Conservation (phyloP, 306 rosid genomes). For the Mucuna pruriens region DNA sequence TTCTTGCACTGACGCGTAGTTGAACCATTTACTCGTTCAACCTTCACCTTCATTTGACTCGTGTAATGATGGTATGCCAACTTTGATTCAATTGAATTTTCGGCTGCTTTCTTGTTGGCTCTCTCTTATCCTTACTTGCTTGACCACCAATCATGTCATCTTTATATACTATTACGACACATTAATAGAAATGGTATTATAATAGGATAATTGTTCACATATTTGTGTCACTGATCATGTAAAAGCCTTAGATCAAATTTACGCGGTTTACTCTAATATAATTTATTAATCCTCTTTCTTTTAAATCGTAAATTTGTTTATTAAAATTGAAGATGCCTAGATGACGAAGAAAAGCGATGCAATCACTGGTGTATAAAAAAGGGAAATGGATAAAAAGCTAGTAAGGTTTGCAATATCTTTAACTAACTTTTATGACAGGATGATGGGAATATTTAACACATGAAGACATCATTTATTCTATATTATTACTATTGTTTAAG, state of each 20-base stretch:
- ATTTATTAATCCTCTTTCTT: no score
- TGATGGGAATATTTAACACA: background rate
- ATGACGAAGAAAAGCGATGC: constrained; percentile 51
- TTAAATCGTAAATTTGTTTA: no score
- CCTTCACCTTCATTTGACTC: background rate
- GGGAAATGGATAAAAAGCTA: constrained; percentile 3
- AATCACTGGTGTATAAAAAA: constrained; percentile 38
- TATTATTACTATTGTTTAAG: constrained; percentile 8
- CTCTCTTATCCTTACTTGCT: background rate
- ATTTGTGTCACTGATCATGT: no score
- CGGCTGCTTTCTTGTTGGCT: background rate
- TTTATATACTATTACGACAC: no score
- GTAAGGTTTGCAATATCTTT: background rate
- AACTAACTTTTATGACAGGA: constrained; percentile 9
- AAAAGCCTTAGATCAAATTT: no score
- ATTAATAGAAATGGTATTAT: no score
- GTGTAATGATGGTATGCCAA: background rate
- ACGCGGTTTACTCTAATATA: no score
- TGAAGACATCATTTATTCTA: background rate
- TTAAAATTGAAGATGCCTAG: constrained; percentile 45
- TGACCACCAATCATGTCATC: no score
- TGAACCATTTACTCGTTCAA: background rate
- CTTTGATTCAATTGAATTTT: constrained; percentile 1
- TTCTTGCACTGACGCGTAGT: background rate
- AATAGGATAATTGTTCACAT: no score